Evolutionary conservation across 2,329 filamentous ascomycete species (phyloP).

Genomic region (Fusarium sulawesiense): DNA sequence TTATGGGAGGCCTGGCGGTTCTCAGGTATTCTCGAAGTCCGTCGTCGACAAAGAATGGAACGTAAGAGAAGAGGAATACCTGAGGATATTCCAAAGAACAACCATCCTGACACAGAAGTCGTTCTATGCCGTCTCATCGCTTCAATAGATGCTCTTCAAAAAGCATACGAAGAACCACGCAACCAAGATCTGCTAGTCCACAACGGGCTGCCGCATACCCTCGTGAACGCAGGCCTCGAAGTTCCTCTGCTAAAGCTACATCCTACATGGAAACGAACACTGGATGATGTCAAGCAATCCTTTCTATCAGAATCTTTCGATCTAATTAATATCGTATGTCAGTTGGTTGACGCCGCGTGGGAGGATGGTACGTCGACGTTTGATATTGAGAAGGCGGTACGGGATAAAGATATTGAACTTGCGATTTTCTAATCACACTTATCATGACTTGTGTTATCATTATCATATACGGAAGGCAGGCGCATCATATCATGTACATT

Average conservation of each 20-base stretch:
- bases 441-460: too few species aligned
- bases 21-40: slow-evolving; percentile 37
- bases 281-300: slow-evolving; percentile 27
- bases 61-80: slow-evolving; percentile 11
- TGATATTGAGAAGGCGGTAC: slow-evolving; percentile 33
- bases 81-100: background rate
- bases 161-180: slow-evolving; percentile 35
- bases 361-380: slow-evolving; percentile 33
- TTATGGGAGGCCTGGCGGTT: slow-evolving; percentile 42
- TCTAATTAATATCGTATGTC: slow-evolving; percentile 23
- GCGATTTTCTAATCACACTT: slow-evolving; percentile 25
- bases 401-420: slow-evolving; percentile 23
- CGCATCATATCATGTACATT: background rate
- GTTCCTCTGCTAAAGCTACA: slow-evolving; percentile 33
- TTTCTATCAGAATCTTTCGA: slow-evolving; percentile 31
- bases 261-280: slow-evolving; percentile 29
- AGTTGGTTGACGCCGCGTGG: slow-evolving; percentile 38
- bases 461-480: background rate
- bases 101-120: slow-evolving; percentile 26
- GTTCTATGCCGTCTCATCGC: slow-evolving; percentile 40
- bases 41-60: slow-evolving; percentile 33
- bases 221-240: slow-evolving; percentile 35
- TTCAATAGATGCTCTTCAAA: slow-evolving; percentile 38
- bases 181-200: slow-evolving; percentile 38
- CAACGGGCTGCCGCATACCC: slow-evolving; percentile 36